Evolutionary conservation across 768 basidiomycete genomes (phyloP).

Genomic region (Hericium coralloides): DNA sequence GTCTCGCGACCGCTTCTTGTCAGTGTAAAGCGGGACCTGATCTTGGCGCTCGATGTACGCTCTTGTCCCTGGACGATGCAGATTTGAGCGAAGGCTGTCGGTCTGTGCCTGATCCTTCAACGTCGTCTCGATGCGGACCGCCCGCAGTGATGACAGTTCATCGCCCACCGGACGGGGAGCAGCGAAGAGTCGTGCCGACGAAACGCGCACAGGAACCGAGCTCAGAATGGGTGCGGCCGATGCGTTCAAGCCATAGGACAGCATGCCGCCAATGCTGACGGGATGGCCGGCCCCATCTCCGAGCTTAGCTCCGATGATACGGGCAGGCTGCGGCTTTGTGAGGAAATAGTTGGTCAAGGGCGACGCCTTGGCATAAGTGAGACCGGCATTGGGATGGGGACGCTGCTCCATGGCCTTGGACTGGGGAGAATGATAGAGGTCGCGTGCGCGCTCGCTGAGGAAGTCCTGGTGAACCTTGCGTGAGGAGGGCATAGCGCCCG

Average conservation of each 20-base stretch:
- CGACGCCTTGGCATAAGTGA: constrained; percentile 50
- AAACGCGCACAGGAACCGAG: background rate
- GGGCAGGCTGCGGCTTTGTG: constrained; percentile 47
- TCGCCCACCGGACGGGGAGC: background rate
- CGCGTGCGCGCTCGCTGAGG: constrained; percentile 25
- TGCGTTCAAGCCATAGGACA: constrained; percentile 17
- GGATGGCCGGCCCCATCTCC: constrained; percentile 13
- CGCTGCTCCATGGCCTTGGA: constrained; percentile 45
- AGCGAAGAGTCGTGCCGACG: background rate
- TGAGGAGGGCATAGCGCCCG: constrained; percentile 5
- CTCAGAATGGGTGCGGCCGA: background rate
- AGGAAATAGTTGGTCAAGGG: constrained; percentile 44
- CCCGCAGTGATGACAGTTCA: constrained; percentile 23
- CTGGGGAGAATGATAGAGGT: constrained; percentile 14
- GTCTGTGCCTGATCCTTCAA: constrained; percentile 22
- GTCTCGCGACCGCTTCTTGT: background rate
- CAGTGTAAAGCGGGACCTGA: background rate
- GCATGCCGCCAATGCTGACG: constrained; percentile 39
- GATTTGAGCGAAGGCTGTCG: constrained; percentile 32
- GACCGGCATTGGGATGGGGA: constrained; percentile 56
- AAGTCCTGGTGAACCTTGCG: constrained; percentile 26
- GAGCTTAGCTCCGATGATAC: constrained; percentile 25
- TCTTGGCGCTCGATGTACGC: constrained; percentile 30
- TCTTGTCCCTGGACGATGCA: constrained; percentile 38
- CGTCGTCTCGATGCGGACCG: constrained; percentile 23